Percentiles rank a stretch among this genome's conserved stretches.
Evolutionary conservation across 352 stramenopile genomes (phyloP).

Genomic region (Nothophytophthora sp.): DNA sequence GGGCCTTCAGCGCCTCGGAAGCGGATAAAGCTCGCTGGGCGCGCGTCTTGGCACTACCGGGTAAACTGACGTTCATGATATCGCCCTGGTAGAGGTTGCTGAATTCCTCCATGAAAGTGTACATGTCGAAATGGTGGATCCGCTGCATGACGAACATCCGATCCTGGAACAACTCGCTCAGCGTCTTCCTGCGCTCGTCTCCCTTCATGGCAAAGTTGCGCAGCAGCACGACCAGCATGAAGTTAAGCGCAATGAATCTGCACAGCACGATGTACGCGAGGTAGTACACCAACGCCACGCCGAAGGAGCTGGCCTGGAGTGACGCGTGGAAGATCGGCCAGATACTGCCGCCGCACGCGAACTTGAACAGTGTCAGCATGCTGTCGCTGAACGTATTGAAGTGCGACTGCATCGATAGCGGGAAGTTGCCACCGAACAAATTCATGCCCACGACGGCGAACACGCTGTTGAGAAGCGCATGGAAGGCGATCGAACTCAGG

Average conservation of each 20-base stretch:
- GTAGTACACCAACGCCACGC: slow-evolving; percentile 68
- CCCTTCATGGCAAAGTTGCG: slow-evolving; percentile 87
- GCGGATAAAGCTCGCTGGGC: slow-evolving; percentile 54
- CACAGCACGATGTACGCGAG: slow-evolving; percentile 73
- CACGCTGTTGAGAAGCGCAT: slow-evolving; percentile 68
- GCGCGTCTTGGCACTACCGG: slow-evolving; percentile 59
- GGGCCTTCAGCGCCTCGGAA: slow-evolving; percentile 60
- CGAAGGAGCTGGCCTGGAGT: slow-evolving; percentile 56
- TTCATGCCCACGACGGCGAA: slow-evolving; percentile 88
- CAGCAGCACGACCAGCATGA: slow-evolving; percentile 86
- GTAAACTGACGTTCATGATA: slow-evolving; percentile 77
- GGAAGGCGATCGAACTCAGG: slow-evolving; percentile 58
- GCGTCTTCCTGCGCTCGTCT: slow-evolving; percentile 70
- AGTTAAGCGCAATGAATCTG: slow-evolving; percentile 76
- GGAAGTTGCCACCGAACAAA: slow-evolving; percentile 78
- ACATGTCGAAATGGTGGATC: slow-evolving; percentile 80
- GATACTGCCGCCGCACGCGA: slow-evolving; percentile 77
- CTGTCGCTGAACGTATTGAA: slow-evolving; percentile 87
- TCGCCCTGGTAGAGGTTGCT: slow-evolving; percentile 73
- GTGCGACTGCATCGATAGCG: slow-evolving; percentile 63
- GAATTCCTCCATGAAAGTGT: slow-evolving; percentile 75
- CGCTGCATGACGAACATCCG: slow-evolving; percentile 80
- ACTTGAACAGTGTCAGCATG: slow-evolving; percentile 87
- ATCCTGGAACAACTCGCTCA: slow-evolving; percentile 77
- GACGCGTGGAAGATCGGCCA: slow-evolving; percentile 84